A percentile compares a stretch with the other conserved stretches of the same genome.
phyloP scores from a whole-genome alignment of 2,329 filamentous ascomycete genomes.

The Metarhizium brunneum region DNA sequence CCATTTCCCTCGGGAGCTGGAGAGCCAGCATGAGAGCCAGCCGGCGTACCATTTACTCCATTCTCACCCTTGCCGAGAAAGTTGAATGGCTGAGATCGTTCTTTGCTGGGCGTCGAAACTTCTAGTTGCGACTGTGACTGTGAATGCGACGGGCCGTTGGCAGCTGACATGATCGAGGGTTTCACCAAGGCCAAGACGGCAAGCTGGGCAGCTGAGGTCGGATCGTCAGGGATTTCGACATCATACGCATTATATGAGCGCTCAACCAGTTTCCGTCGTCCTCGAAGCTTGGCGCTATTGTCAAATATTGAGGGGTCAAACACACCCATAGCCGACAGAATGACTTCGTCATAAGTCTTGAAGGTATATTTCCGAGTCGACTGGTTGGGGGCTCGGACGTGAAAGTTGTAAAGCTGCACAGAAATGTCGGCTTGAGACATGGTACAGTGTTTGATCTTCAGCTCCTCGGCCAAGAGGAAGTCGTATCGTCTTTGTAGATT shows the following conservation, averaged over 20 bases:
- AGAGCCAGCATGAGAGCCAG: slow-evolving; percentile 78
- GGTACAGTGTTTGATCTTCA: slow-evolving; percentile 89
- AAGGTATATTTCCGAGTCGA: slow-evolving; percentile 90
- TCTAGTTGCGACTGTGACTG: slow-evolving; percentile 29
- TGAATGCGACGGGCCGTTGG: slow-evolving; percentile 33
- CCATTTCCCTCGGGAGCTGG: slow-evolving; percentile 69
- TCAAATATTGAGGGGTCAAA: slow-evolving; percentile 86
- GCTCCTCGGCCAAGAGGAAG: slow-evolving; percentile 85
- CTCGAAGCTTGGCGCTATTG: slow-evolving; percentile 66
- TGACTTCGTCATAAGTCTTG: slow-evolving; percentile 94
- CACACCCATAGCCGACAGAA: slow-evolving; percentile 90
- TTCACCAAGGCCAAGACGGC: slow-evolving; percentile 52
- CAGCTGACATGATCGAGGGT: slow-evolving; percentile 41
- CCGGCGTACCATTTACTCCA: slow-evolving; percentile 66
- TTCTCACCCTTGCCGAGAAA: slow-evolving; percentile 59
- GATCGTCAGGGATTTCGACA: slow-evolving; percentile 77
- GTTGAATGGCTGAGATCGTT: slow-evolving; percentile 57
- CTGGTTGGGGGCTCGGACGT: slow-evolving; percentile 78
- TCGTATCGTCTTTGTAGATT: slow-evolving; percentile 86
- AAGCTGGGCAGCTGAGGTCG: slow-evolving; percentile 73
- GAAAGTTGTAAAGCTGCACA: slow-evolving; percentile 81
- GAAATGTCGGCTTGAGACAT: slow-evolving; percentile 85
- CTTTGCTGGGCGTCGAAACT: slow-evolving; percentile 51
- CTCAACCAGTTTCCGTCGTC: slow-evolving; percentile 72
- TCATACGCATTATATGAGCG: slow-evolving; percentile 93